Evolutionary conservation across 768 basidiomycete species (phyloP).

Genomic region (Lactarius trivialis): DNA sequence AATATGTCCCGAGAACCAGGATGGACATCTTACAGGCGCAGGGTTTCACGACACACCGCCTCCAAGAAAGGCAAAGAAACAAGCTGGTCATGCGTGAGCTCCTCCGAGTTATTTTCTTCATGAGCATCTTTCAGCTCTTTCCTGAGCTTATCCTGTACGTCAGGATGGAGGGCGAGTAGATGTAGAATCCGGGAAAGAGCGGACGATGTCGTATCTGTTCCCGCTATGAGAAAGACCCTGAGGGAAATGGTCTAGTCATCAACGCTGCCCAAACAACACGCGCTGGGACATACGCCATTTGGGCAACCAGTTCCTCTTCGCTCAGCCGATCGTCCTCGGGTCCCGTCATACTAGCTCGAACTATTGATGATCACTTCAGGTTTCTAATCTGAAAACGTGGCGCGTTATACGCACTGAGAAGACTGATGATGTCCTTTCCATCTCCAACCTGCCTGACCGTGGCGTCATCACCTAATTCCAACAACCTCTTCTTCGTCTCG

Average conservation of each 20-base stretch:
- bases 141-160: not conserved
- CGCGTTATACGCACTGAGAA: conserved; percentile 34
- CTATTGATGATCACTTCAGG: conserved; percentile 25
- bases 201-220: conserved; percentile 29
- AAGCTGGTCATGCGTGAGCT: conserved; percentile 31
- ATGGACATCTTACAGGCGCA: conserved; percentile 22
- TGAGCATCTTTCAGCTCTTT: conserved; percentile 2
- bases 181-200: conserved; percentile 24
- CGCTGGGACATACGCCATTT: conserved; percentile 26
- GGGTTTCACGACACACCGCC: conserved; percentile 28
- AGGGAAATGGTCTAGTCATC: not conserved
- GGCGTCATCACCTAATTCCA: conserved; percentile 32
- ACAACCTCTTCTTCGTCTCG: conserved; percentile 32
- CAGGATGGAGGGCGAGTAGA: conserved; percentile 25
- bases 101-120: conserved; percentile 18
- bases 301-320: conserved; percentile 34
- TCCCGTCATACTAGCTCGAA: conserved; percentile 35
- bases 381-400: not conserved
- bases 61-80: conserved; percentile 32
- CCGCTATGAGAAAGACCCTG: conserved; percentile 27
- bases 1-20: not conserved
- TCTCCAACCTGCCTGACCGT: conserved; percentile 31
- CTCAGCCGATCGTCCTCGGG: conserved; percentile 30
- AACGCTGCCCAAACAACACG: not conserved
- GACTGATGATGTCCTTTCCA: conserved; percentile 42